Conservation (phyloP, 352 stramenopile genomes). For the Globisporangium recalcitrans region DNA sequence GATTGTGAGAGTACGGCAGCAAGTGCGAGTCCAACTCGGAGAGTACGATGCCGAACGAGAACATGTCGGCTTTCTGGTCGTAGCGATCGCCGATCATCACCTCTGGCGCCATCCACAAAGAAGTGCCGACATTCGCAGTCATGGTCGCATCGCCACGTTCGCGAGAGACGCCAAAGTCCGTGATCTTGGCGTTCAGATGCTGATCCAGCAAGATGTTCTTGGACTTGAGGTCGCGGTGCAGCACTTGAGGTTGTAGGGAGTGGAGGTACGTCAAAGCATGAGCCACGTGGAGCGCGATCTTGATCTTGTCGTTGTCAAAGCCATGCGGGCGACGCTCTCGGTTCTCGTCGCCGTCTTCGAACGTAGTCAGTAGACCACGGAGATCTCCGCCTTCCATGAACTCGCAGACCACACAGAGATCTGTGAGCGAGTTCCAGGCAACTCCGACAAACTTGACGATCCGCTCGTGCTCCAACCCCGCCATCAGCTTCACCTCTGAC, state of each 20-base stretch:
- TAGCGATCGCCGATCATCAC: conserved; percentile 48
- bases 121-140: conserved; percentile 44
- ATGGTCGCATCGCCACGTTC: conserved; percentile 34
- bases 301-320: conserved; percentile 31
- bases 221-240: conserved; percentile 55
- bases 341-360: conserved; percentile 17
- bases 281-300: conserved; percentile 27
- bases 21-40: conserved; percentile 39
- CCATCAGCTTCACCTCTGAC: conserved; percentile 39
- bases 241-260: conserved; percentile 28
- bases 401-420: conserved; percentile 35
- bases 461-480: conserved; percentile 28
- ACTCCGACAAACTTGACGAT: conserved; percentile 43
- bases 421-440: conserved; percentile 39
- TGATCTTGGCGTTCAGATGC: conserved; percentile 45
- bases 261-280: conserved; percentile 41
- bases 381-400: conserved; percentile 43
- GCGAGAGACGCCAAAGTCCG: conserved; percentile 49
- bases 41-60: conserved; percentile 42
- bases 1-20: conserved; percentile 37
- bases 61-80: conserved; percentile 44
- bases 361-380: conserved; percentile 22
- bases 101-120: conserved; percentile 56
- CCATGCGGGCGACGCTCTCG: conserved; percentile 17
- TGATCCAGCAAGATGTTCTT: conserved; percentile 34